Base-by-base conservation (phyloP, 257 asterid genomes). In the Petrea volubilis region DNA sequence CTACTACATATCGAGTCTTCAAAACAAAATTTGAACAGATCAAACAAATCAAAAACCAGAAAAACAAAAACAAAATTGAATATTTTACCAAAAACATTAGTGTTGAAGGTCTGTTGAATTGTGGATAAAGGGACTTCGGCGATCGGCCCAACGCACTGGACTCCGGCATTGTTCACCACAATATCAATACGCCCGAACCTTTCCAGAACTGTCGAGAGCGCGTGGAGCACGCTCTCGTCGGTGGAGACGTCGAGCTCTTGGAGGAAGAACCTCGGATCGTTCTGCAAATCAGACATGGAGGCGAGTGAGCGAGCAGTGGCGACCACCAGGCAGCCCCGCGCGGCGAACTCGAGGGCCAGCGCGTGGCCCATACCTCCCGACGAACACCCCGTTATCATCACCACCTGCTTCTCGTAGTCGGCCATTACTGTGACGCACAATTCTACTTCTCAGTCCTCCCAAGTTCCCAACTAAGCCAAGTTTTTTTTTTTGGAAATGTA, bases 311-410 rank as follows among this genome's bases (percentile, higher is more conserved):
- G 90, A 51, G 99, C 98, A 1, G 99, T 94, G 68, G 99, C 90
- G 31, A 91, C 96, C 7, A 94, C 99, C 1, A 81, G 80, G 85
- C 97, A 94, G 69, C 81, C 82, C 51, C 87, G 82, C 28, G 82
- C 64, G 44, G 97, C 97, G 68, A 94, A 94, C 44, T 84, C 97
- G 41, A 70, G 83, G 40, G 97, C 96, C 20, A 91, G 80, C 33
- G 96, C 90, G 85, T 94, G 95, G 73, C 99, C 99, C 36, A 94
- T 89, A 6, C 99, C 99, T 9, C 97, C 99, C 43, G 36, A 41
- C 56, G 97, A 85, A 74, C 99, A 94, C 0, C 97, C 99, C 0
- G 97, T 91, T 24, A 94, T 78, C 55, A 94, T 31, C 67, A 91
- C 96, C 52, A 93, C 93, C 56, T 68, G 83, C 73, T 82, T 85